Conservation (phyloP, 805 yeast species). For the Myxozyma lipomycoides region DNA sequence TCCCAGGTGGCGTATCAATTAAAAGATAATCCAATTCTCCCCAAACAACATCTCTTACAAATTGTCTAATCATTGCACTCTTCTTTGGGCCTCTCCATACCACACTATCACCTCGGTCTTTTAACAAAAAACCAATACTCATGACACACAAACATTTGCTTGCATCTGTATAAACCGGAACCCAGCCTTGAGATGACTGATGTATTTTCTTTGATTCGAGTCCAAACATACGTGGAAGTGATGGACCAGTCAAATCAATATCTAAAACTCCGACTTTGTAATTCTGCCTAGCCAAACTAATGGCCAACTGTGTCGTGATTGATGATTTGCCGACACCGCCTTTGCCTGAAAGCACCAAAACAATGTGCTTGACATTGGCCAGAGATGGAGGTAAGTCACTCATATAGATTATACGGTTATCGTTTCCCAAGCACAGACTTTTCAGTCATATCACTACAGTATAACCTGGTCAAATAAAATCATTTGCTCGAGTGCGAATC, state of each 20-base stretch:
- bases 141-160: constrained; percentile 55
- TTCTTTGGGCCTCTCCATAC: constrained; percentile 99
- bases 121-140: constrained; percentile 83
- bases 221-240: constrained; percentile 94
- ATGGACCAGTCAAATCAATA: constrained; percentile 94
- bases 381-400: constrained; percentile 34
- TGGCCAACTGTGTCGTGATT: constrained; percentile 88
- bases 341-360: constrained; percentile 84
- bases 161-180: constrained; percentile 64
- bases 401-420: constrained; percentile 4
- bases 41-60: constrained; percentile 88
- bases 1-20: constrained; percentile 98
- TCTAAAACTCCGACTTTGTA: constrained; percentile 89
- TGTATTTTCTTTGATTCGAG: constrained; percentile 73
- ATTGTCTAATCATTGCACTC: constrained; percentile 95
- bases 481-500: too few relatives aligned
- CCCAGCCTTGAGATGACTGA: constrained; percentile 84
- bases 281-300: constrained; percentile 68
- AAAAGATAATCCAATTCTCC: constrained; percentile 69
- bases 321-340: constrained; percentile 98
- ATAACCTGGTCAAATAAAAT: too few relatives aligned
- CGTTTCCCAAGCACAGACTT: too few relatives aligned
- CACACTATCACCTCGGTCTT: constrained; percentile 80
- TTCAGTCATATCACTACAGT: too few relatives aligned
- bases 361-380: constrained; percentile 63